phyloP scores from a whole-genome alignment of 1,284 basidiomycete species.

The Ceratobasidium sp. region DNA sequence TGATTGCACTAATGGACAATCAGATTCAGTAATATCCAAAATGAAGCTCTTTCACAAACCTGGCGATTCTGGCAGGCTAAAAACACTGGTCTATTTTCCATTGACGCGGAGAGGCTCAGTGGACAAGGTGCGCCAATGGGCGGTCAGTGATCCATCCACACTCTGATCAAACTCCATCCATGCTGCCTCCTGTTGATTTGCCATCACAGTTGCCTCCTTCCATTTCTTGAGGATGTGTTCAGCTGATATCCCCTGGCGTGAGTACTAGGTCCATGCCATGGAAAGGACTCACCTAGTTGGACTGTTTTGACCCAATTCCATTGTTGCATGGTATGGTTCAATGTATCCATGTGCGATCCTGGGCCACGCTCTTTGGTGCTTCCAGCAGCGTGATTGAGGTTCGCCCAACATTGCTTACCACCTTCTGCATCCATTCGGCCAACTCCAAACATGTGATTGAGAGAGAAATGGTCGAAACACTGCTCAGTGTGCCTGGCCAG shows the following conservation, averaged over 20 bases:
- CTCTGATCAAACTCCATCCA: too few relatives aligned
- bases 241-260: too few relatives aligned
- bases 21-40: too few relatives aligned
- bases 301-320: conserved; percentile 15
- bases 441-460: neutral
- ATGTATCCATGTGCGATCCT: neutral
- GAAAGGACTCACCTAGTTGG: neutral
- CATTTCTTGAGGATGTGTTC: neutral
- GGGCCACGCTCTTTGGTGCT: neutral
- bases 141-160: too few relatives aligned
- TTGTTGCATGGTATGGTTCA: conserved; percentile 2
- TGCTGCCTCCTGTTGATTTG: too few relatives aligned
- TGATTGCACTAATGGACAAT: neutral
- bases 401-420: conserved; percentile 1
- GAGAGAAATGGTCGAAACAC: neutral
- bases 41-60: too few relatives aligned
- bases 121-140: neutral
- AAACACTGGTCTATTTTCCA: conserved; percentile 8
- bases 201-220: neutral
- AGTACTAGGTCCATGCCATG: too few relatives aligned
- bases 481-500: neutral
- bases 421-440: conserved; percentile 32
- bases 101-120: neutral
- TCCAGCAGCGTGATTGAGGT: conserved; percentile 1
- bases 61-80: neutral